Evolutionary conservation across 805 yeast species (phyloP).

Genomic region (Candida pseudoglaebosa): DNA sequence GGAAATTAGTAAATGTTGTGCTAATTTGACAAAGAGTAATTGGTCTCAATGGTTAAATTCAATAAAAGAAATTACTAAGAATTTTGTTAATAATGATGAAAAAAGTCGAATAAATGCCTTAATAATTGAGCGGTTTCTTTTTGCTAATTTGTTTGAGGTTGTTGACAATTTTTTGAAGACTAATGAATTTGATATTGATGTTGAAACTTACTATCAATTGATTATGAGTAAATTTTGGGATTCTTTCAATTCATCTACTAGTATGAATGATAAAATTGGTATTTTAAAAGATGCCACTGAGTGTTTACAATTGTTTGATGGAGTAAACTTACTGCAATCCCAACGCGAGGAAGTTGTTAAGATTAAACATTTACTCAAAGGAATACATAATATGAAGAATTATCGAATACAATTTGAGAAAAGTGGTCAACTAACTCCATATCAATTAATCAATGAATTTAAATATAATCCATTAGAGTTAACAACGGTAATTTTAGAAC

Average conservation of each 20-base stretch:
- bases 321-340: constrained; percentile 1
- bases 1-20: constrained; percentile 24
- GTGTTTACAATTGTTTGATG: constrained; percentile 26
- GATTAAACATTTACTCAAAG: constrained; percentile 35
- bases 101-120: constrained; percentile 15
- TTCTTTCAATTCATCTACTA: constrained; percentile 24
- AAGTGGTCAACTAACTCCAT: constrained; percentile 37
- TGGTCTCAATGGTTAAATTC: constrained; percentile 18
- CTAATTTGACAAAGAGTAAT: constrained; percentile 20
- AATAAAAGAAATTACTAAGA: constrained; percentile 16
- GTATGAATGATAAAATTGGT: constrained; percentile 32
- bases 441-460: constrained; percentile 27
- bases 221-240: constrained; percentile 31
- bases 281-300: constrained; percentile 20
- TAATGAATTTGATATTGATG: constrained; percentile 9
- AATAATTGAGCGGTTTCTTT: constrained; percentile 27
- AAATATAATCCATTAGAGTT: constrained; percentile 26
- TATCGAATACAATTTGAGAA: constrained; percentile 29
- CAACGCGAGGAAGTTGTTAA: constrained; percentile 11
- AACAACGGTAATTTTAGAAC: constrained; percentile 45
- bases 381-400: constrained; percentile 30
- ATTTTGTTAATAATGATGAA: constrained; percentile 15
- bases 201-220: constrained; percentile 13
- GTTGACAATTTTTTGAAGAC: constrained; percentile 13
- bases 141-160: constrained; percentile 23